Conservation (phyloP, 1,284 basidiomycete genomes). For the Tausonia pullulans region DNA sequence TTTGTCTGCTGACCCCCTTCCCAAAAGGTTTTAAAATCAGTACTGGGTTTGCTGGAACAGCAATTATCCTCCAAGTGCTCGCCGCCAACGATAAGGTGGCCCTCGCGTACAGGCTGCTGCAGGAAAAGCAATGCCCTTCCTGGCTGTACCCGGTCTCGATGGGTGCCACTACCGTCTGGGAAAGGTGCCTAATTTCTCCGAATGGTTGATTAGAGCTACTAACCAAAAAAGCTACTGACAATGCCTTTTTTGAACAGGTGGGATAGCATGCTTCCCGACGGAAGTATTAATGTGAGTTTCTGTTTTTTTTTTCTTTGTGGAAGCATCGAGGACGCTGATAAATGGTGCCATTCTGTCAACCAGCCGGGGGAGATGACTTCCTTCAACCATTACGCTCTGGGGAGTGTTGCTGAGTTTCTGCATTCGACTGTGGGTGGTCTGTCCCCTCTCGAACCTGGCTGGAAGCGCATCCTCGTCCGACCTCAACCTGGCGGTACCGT, state of each 20-base stretch:
- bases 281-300: slow-evolving; percentile 28
- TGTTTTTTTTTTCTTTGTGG: too few relatives aligned
- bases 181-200: not conserved
- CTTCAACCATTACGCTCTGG: slow-evolving; percentile 34
- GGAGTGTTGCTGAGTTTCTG: slow-evolving; percentile 28
- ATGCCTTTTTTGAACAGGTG: slow-evolving; percentile 28
- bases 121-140: slow-evolving; percentile 26
- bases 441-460: slow-evolving; percentile 23
- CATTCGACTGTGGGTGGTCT: slow-evolving; percentile 28
- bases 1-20: too few relatives aligned
- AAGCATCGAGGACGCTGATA: too few relatives aligned
- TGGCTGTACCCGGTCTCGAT: slow-evolving; percentile 30
- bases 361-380: slow-evolving; percentile 29
- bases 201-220: not conserved
- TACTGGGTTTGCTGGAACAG: slow-evolving; percentile 31
- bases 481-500: slow-evolving; percentile 30
- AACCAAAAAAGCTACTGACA: too few relatives aligned
- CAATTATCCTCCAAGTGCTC: slow-evolving; percentile 25
- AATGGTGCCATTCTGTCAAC: too few relatives aligned
- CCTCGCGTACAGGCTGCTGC: slow-evolving; percentile 31
- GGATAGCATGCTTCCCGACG: slow-evolving; percentile 27
- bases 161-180: slow-evolving; percentile 30
- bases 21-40: slow-evolving; percentile 22
- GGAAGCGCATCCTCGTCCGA: slow-evolving; percentile 22
- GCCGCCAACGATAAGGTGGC: slow-evolving; percentile 21